Percentiles rank a stretch among this genome's conserved stretches.
Evolutionary conservation across 495 filamentous ascomycete species (phyloP).

Genomic region (Niebla homalea): DNA sequence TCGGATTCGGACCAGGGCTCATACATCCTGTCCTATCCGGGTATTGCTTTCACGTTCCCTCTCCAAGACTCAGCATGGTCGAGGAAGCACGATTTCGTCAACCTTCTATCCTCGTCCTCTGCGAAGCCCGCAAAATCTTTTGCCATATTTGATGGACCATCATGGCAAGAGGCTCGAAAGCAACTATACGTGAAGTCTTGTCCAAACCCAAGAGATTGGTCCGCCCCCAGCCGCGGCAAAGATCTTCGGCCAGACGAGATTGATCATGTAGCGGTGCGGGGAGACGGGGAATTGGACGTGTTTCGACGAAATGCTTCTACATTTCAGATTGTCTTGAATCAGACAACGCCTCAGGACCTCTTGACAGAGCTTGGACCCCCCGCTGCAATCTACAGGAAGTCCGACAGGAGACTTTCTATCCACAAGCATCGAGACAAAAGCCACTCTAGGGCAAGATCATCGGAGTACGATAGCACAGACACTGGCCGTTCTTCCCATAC

Average conservation of each 20-base stretch:
- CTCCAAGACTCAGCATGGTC: conserved; percentile 66
- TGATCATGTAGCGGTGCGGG: conserved; percentile 59
- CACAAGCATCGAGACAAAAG: conserved; percentile 42
- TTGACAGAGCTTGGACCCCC: conserved; percentile 82
- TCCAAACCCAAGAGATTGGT: conserved; percentile 48
- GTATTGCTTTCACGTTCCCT: conserved; percentile 82
- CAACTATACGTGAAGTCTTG: conserved; percentile 62
- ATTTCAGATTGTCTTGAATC: conserved; percentile 57
- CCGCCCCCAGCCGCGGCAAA: conserved; percentile 43
- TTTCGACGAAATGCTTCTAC: conserved; percentile 44
- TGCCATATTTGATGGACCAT: conserved; percentile 77
- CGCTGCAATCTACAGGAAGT: conserved; percentile 90
- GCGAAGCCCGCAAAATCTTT: conserved; percentile 64
- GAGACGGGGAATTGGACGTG: conserved; percentile 65
- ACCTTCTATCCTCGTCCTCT: conserved; percentile 64
- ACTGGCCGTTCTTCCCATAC: conserved; percentile 77
- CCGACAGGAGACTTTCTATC: conserved; percentile 82
- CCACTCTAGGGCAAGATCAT: conserved; percentile 1
- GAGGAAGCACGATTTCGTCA: conserved; percentile 70
- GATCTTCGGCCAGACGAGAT: conserved; percentile 66
- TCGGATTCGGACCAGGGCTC: conserved; percentile 40
- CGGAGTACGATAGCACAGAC: conserved; percentile 29
- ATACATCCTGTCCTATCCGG: conserved; percentile 87
- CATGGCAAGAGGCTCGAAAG: conserved; percentile 70
- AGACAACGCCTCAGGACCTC: conserved; percentile 81